Percentiles rank a stretch among this genome's conserved stretches.
These are phyloP conservation scores for Typha latifolia DNA, from an alignment of 176 grass and related monocot genomes.

Conservation along the genomic window DNA sequence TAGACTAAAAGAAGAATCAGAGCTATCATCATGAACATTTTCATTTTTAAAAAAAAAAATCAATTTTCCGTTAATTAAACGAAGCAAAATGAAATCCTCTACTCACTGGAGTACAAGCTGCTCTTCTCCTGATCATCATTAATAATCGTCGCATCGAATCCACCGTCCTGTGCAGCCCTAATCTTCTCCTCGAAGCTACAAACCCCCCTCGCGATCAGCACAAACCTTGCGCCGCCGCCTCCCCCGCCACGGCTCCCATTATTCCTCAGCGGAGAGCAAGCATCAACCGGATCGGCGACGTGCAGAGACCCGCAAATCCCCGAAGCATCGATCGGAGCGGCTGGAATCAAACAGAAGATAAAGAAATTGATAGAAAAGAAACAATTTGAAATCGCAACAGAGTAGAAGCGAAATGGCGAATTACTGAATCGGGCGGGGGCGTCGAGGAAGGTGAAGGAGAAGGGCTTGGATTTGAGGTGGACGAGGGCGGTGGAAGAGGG, in stretches of 20 bases:
- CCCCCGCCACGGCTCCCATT: background rate
- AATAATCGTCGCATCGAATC: conserved; percentile 57
- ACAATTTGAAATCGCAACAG: background rate
- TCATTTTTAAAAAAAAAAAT: background rate
- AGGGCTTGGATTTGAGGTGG: conserved; percentile 43
- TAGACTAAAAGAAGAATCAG: too few species aligned
- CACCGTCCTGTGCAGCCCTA: conserved; percentile 44
- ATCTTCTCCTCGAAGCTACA: conserved; percentile 84
- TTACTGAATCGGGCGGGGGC: conserved; percentile 74
- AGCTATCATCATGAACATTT: background rate
- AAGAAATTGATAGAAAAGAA: background rate
- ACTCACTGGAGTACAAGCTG: conserved; percentile 80
- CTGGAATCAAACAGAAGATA: conserved; percentile 13
- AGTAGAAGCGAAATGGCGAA: background rate
- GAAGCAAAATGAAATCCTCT: background rate
- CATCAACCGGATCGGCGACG: conserved; percentile 43
- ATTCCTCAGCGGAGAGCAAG: conserved; percentile 38
- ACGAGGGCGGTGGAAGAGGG: conserved; percentile 47
- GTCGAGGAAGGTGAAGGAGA: conserved; percentile 66
- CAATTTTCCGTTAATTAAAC: background rate
- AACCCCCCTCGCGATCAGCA: conserved; percentile 56
- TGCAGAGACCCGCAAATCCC: conserved; percentile 66
- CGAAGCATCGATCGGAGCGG: conserved; percentile 37
- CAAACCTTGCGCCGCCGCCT: conserved; percentile 21
- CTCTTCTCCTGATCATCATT: conserved; percentile 67